Evolutionary conservation across 2,329 filamentous ascomycete genomes (phyloP).

Genomic region (Claviceps purpurea): DNA sequence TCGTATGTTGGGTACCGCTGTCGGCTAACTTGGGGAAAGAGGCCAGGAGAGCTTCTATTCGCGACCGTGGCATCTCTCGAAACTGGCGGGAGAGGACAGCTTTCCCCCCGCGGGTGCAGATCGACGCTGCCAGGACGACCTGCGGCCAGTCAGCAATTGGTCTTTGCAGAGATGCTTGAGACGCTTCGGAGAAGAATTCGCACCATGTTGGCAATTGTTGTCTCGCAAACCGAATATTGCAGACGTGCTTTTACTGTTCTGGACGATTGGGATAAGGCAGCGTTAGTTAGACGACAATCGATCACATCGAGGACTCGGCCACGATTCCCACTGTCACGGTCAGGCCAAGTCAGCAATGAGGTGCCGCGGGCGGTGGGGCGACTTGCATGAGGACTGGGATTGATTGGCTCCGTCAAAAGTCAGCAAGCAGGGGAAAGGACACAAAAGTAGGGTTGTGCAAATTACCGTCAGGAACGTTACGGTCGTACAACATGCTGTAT

Average conservation of each 20-base stretch:
- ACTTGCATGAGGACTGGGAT: neutral
- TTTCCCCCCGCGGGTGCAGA: constrained; percentile 97
- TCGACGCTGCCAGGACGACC: constrained; percentile 97
- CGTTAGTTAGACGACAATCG: neutral
- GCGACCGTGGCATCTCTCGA: constrained; percentile 90
- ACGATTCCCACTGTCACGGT: neutral
- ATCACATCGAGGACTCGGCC: neutral
- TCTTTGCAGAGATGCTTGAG: neutral
- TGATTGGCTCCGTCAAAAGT: too few species aligned
- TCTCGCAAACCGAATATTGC: constrained; percentile 2
- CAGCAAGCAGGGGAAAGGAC: neutral
- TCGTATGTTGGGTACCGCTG: constrained; percentile 92
- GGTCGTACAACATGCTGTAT: too few species aligned
- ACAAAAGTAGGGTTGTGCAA: too few species aligned
- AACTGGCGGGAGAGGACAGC: constrained; percentile 96
- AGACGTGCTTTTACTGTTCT: neutral
- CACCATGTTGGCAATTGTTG: constrained; percentile 26
- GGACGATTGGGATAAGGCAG: neutral
- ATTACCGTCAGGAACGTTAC: too few species aligned
- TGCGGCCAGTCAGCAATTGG: constrained; percentile 22
- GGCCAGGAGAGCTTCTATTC: constrained; percentile 90
- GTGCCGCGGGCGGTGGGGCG: constrained; percentile 1
- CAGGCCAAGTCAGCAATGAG: neutral
- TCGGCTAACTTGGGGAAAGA: constrained; percentile 97
- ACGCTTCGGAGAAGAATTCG: constrained; percentile 6